Base-by-base conservation (phyloP, 2,329 filamentous ascomycete species). In the Elsinoe fawcettii region DNA sequence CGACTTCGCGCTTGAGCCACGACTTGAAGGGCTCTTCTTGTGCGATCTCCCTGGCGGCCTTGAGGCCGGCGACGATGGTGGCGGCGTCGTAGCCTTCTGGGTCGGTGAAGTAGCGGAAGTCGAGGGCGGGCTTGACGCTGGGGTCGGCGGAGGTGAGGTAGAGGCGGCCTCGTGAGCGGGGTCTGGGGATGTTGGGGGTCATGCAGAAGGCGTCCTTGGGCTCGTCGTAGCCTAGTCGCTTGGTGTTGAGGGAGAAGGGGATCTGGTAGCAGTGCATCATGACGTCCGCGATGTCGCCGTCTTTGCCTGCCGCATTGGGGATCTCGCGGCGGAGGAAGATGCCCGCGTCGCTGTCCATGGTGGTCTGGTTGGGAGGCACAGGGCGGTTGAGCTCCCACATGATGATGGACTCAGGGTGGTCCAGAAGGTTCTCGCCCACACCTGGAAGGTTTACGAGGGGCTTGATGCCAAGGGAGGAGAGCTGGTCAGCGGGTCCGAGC, bases 231-330 rank as follows among this genome's bases (percentile, higher is more conserved):
- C 90, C 90, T 9, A 96, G 80, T 39, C 75, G 84, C 57, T 80
- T 75, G 1, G 90, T 96, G 79, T 95, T 95, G 64, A 90, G 82
- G 61, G 85, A 88, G 74, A 95, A 95, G 56, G 90, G 90, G 64
- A 95, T 95, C 74, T 95, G 90, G 77, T 95, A 95, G 80, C 90
- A 95, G 76, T 95, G 90, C 87, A 93, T 93, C 90, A 95, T 95
- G 66, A 95, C 75, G 68, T 96, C 90, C 62, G 87, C 87, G 57
- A 88, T 85, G 60, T 87, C 81, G 55, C 86, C 86, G 64, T 95
- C 89, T 1, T 75, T 74, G 58, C 81, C 81, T 2, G 79, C 81
- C 2, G 88, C 87, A 67, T 91, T 84, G 64, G 82, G 77, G 12
- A 78, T 69, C 72, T 95, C 84, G 59, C 89, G 87, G 61, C 90